These are phyloP conservation scores for Diplodia scrobiculata DNA, from an alignment of 2,329 filamentous ascomycete genomes.

Conservation along the genomic window DNA sequence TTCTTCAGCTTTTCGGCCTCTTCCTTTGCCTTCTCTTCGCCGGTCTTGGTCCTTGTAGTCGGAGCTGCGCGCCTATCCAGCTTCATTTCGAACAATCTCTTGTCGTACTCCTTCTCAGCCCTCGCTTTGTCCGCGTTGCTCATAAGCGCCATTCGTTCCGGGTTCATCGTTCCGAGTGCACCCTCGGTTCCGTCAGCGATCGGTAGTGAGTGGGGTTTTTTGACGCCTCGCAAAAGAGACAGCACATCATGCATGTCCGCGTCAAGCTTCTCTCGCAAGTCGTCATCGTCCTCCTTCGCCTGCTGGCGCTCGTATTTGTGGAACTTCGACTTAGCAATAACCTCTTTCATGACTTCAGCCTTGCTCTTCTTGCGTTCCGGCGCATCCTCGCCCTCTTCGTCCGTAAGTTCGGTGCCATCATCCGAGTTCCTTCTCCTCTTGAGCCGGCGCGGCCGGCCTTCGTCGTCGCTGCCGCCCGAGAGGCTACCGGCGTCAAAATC, in stretches of 20 bases:
- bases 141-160: constrained; percentile 64
- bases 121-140: constrained; percentile 60
- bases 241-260: constrained; percentile 78
- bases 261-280: constrained; percentile 80
- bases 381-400: constrained; percentile 54
- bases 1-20: constrained; percentile 75
- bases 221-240: constrained; percentile 64
- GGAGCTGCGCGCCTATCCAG: constrained; percentile 84
- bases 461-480: constrained; percentile 50
- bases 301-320: constrained; percentile 94
- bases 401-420: constrained; percentile 52
- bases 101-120: constrained; percentile 85
- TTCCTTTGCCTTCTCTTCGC: constrained; percentile 78
- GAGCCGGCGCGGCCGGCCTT: constrained; percentile 44
- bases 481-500: constrained; percentile 82
- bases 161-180: constrained; percentile 53
- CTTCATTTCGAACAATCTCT: constrained; percentile 76
- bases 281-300: constrained; percentile 89
- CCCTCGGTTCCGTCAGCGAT: constrained; percentile 45
- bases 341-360: constrained; percentile 95
- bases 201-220: constrained; percentile 50
- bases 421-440: constrained; percentile 53
- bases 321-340: constrained; percentile 95
- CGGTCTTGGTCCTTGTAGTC: constrained; percentile 84
- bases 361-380: constrained; percentile 91